These are phyloP conservation scores for Rhodotorula sp. DNA, from an alignment of 1,284 basidiomycete genomes.

Conservation along the genomic window DNA sequence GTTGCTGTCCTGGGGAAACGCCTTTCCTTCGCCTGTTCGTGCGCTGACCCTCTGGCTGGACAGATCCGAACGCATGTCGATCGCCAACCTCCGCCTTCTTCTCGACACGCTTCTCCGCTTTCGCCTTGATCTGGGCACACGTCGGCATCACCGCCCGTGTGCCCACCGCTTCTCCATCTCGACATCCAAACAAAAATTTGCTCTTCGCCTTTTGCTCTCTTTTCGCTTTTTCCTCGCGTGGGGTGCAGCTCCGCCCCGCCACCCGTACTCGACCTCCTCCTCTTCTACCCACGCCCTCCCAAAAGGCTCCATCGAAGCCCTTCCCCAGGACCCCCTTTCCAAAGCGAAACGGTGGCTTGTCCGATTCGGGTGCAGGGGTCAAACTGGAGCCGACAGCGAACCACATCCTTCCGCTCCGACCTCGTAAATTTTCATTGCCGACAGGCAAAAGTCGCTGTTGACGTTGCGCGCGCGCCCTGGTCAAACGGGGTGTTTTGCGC, in stretches of 20 bases:
- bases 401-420: background rate
- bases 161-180: background rate
- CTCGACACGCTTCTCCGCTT: conserved; percentile 11
- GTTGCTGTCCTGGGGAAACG: no score
- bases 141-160: background rate
- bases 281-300: background rate
- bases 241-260: background rate
- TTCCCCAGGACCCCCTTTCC: conserved; percentile 30
- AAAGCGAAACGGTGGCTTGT: background rate
- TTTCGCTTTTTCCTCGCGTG: background rate
- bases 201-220: background rate
- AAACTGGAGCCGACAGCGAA: conserved; percentile 32
- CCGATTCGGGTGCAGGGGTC: conserved; percentile 35
- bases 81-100: background rate
- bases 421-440: no score
- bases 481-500: background rate
- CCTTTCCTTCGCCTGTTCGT: no score
- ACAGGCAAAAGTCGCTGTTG: background rate
- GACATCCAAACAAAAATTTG: background rate
- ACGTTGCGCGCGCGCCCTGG: no score
- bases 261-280: background rate
- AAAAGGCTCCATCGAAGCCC: conserved; percentile 37
- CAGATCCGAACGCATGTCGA: conserved; percentile 18
- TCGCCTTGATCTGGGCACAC: background rate
- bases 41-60: background rate